Base-by-base conservation (phyloP, 2,329 filamentous ascomycete genomes). In the Penicillium italicum region DNA sequence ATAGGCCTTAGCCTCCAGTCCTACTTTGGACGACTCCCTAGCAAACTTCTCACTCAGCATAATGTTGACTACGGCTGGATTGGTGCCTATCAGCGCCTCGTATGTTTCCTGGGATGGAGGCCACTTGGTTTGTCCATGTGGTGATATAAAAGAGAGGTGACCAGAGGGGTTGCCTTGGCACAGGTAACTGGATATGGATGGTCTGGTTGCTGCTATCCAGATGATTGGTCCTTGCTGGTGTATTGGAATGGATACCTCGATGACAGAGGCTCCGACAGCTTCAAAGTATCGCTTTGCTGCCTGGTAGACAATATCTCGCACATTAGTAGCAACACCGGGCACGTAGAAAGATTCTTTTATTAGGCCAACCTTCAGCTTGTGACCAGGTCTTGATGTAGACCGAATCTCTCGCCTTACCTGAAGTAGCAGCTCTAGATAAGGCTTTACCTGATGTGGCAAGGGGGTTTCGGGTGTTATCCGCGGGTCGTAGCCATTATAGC, bases 401-500 rank as follows among this genome's bases (percentile, higher is more conserved):
- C 18, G 5, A 4, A 44, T 44, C 1, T 9, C 26, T 53, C 44
- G 28, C 61, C 61, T 18, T 24, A 37, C 7, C 12, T 45, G 33
- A 24, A 20, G 24, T 24, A 76, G 62, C 0, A 65, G 54, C 18
- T 59, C 55, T 18, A 68, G 66, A 53, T 77, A 77, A 6, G 69
- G 60, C 5, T 64, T 61, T 2, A 76, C 71, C 10, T 69, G 59
- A 9, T 62, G 42, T 22, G 65, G 64, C 18, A 77, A 64, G 0
- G 74, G 74, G 1, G 73, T 70, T 56, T 72, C 70, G 8, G 75
- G 74, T 1, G 68, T 71, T 67, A 72, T 72, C 9, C 75, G 70
- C 0, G 72, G 66, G 61, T 82, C 80, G n/a, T 81, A 71, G 12
- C 77, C 77, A 62, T 82, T 79, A 44, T 73, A 73, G 1, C 80